These are phyloP conservation scores for Solanum bulbocastanum DNA, from an alignment of 257 asterid genomes.

Conservation along the genomic window DNA sequence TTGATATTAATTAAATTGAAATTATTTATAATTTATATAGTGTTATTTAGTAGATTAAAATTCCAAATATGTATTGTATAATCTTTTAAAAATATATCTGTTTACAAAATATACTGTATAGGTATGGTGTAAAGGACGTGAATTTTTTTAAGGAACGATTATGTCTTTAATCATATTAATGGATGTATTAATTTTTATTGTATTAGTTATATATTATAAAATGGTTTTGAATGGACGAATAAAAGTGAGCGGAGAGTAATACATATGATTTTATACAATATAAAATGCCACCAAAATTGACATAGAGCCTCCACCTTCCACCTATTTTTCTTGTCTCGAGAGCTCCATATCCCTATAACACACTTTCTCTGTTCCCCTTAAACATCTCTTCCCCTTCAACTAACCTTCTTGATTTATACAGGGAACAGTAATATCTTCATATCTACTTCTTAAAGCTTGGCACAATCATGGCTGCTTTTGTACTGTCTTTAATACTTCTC, in stretches of 20 bases:
- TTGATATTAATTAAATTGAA: too few relatives aligned
- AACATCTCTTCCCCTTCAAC: neutral
- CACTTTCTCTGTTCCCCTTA: slow-evolving; percentile 3
- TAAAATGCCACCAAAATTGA: slow-evolving; percentile 4
- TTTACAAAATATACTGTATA: too few relatives aligned
- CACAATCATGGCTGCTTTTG: slow-evolving; percentile 43
- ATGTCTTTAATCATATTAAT: too few relatives aligned
- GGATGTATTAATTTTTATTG: too few relatives aligned
- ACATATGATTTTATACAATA: neutral
- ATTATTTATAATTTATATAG: too few relatives aligned
- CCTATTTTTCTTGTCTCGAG: neutral
- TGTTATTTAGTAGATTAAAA: too few relatives aligned
- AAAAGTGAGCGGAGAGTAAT: neutral
- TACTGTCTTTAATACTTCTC: slow-evolving; percentile 33
- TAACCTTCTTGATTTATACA: neutral
- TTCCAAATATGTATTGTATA: too few relatives aligned
- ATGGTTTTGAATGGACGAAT: too few relatives aligned
- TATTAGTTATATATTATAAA: too few relatives aligned
- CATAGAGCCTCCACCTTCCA: slow-evolving; percentile 2
- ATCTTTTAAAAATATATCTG: too few relatives aligned
- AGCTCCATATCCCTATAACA: neutral
- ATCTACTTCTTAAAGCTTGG: neutral
- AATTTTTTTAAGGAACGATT: too few relatives aligned
- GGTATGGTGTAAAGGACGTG: too few relatives aligned
- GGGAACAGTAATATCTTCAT: neutral